Evolutionary conservation across 2,329 filamentous ascomycete genomes (phyloP), one percentile per base, ranked within the genome.

Genomic region (Verticillium dahliae): DNA sequence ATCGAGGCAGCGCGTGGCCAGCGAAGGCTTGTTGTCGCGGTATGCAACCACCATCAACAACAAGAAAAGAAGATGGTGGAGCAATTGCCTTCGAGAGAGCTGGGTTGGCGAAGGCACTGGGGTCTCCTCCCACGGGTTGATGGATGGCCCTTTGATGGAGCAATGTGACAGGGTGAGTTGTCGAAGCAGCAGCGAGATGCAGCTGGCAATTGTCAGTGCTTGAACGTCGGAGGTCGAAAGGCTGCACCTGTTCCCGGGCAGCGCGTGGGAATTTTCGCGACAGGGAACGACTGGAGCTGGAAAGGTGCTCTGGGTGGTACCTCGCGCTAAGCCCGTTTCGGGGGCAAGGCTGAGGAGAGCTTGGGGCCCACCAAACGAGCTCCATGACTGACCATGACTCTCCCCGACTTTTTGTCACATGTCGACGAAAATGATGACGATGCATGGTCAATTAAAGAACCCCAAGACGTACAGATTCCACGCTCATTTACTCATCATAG

Each of bases 181-280:
- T 57, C 55, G 33, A 57, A 57, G 55, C 55, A 9, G 35, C 9
- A 22, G 18, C 45, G 45, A 50, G 45, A 13, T 50, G 45, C 45
- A 50, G n/a, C 6, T 27, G 45, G 45, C 22, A 6, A 50, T 50
- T 50, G 45, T 22, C n/a, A 15, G 45, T 50, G n/a, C 45, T 50
- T 41, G n/a, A 11, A 50, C n/a, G 45, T 50, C 45, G n/a, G 45
- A 50, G 45, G 45, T 50, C 45, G 59, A 70, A 69, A 73, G 73
- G 68, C 71, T 73, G 71, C 70, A 33, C 57, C 18, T 57, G 63
- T 52, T 31, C 57, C 62, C 62, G 27, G 27, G 27, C 27, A 63
- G 69, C 69, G 68, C 71, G 72, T 72, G 73, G 45, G 72, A 69
- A 71, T 74, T 75, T 75, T 75, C 72, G 73, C 70, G 67, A 67